Conservation (phyloP, 371 early-diverging fungal genomes). For the Phascolomyces articulosus region DNA sequence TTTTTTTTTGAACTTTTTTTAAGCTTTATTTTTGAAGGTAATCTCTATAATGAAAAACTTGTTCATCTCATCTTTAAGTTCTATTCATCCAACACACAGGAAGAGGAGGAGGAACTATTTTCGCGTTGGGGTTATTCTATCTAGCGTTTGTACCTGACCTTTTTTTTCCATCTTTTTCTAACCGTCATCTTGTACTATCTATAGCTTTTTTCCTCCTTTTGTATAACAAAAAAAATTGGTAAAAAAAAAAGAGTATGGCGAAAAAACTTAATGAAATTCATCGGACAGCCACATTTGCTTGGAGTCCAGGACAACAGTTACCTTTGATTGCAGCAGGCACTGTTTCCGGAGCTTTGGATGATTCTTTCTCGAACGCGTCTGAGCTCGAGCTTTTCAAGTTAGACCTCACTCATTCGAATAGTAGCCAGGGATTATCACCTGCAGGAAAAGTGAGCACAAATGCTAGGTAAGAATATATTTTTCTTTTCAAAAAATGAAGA, state of each 20-base stretch:
- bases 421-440: conserved; percentile 40
- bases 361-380: conserved; percentile 89
- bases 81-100: too few relatives aligned
- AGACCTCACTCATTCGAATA: conserved; percentile 54
- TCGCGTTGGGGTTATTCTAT: background rate
- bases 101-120: too few relatives aligned
- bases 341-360: conserved; percentile 96
- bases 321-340: conserved; percentile 91
- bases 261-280: conserved; percentile 72
- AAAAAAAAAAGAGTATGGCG: conserved; percentile 30
- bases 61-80: too few relatives aligned
- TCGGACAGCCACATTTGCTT: conserved; percentile 82
- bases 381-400: conserved; percentile 91
- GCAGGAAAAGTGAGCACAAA: conserved; percentile 64
- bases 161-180: background rate
- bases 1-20: background rate
- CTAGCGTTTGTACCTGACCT: too few relatives aligned
- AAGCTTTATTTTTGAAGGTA: conserved; percentile 1
- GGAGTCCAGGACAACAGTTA: conserved; percentile 78
- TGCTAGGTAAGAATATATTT: conserved; percentile 57
- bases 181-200: conserved; percentile 1
- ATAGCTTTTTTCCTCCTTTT: background rate
- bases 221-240: background rate
- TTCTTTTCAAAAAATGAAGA: background rate
- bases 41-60: background rate